These are phyloP conservation scores for Xylariomycetidae sp. DNA, from an alignment of 2,329 filamentous ascomycete species.

Conservation along the genomic window DNA sequence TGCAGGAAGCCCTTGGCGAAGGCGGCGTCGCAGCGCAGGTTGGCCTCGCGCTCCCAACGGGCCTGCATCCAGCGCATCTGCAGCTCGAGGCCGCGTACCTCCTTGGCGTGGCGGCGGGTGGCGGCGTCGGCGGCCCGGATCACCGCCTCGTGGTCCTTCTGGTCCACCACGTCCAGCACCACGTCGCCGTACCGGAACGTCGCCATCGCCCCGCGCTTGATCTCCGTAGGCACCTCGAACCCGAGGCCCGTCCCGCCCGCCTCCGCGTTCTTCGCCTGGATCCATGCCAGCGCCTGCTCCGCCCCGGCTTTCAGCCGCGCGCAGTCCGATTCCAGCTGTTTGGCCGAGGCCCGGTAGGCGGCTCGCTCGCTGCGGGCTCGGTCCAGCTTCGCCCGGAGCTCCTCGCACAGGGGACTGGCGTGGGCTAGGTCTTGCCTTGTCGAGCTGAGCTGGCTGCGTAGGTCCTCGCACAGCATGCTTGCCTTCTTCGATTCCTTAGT, in stretches of 20 bases:
- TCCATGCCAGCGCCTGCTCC: slow-evolving; percentile 31
- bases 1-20: slow-evolving; percentile 83
- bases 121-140: slow-evolving; percentile 54
- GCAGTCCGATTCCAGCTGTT: slow-evolving; percentile 48
- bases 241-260: neutral
- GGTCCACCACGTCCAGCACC: slow-evolving; percentile 42
- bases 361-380: slow-evolving; percentile 61
- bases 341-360: slow-evolving; percentile 45
- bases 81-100: slow-evolving; percentile 75
- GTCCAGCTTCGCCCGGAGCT: slow-evolving; percentile 62
- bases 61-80: slow-evolving; percentile 90
- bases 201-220: slow-evolving; percentile 20
- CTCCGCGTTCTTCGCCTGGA: slow-evolving; percentile 24
- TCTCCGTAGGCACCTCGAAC: slow-evolving; percentile 6
- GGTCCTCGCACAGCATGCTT: slow-evolving; percentile 40
- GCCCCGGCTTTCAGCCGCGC: slow-evolving; percentile 37
- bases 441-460: slow-evolving; percentile 21
- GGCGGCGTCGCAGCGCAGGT: slow-evolving; percentile 71
- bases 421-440: slow-evolving; percentile 18
- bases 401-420: slow-evolving; percentile 24
- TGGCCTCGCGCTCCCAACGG: slow-evolving; percentile 71
- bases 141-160: slow-evolving; percentile 36
- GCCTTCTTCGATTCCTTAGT: slow-evolving; percentile 46
- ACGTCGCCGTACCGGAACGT: slow-evolving; percentile 36
- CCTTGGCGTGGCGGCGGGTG: slow-evolving; percentile 64